phyloP scores from a whole-genome alignment of 768 basidiomycete species.

The Mrakia hoshinonis region DNA sequence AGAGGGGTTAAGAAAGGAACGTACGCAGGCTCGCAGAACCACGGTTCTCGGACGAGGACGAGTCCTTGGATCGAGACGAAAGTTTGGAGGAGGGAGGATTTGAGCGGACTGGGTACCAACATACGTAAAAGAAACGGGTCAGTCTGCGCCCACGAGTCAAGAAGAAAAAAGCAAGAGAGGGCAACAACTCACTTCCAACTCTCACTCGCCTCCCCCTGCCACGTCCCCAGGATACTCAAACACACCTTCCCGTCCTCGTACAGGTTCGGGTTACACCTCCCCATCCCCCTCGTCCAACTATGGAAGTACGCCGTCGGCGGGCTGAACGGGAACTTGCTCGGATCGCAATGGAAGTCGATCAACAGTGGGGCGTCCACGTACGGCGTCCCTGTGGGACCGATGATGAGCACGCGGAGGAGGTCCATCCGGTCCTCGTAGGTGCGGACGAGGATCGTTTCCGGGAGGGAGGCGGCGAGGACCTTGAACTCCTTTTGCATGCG shows the following conservation, averaged over 20 bases:
- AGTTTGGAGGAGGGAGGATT: constrained; percentile 81
- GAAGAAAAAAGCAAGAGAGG: not conserved
- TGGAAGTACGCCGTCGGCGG: constrained; percentile 83
- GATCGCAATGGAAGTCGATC: constrained; percentile 82
- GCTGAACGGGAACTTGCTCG: constrained; percentile 46
- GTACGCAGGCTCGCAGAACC: constrained; percentile 76
- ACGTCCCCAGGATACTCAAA: constrained; percentile 80
- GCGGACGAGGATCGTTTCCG: constrained; percentile 79
- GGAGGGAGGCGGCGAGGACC: constrained; percentile 55
- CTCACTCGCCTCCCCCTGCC: constrained; percentile 80
- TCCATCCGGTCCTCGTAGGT: constrained; percentile 85
- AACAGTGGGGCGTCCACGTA: constrained; percentile 86
- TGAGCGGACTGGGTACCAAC: constrained; percentile 45
- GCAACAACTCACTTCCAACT: constrained; percentile 55
- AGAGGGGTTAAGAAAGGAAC: not conserved
- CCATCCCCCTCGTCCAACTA: constrained; percentile 91
- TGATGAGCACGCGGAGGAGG: constrained; percentile 75
- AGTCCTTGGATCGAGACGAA: constrained; percentile 90
- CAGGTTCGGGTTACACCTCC: constrained; percentile 56
- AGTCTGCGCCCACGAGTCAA: no score
- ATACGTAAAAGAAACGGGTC: not conserved
- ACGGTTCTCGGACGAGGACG: constrained; percentile 87
- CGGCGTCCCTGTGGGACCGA: constrained; percentile 90
- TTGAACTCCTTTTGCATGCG: constrained; percentile 78
- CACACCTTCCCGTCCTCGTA: constrained; percentile 96